phyloP scores from a whole-genome alignment of 306 rosid genomes.

The Quercus berberidifolia region DNA sequence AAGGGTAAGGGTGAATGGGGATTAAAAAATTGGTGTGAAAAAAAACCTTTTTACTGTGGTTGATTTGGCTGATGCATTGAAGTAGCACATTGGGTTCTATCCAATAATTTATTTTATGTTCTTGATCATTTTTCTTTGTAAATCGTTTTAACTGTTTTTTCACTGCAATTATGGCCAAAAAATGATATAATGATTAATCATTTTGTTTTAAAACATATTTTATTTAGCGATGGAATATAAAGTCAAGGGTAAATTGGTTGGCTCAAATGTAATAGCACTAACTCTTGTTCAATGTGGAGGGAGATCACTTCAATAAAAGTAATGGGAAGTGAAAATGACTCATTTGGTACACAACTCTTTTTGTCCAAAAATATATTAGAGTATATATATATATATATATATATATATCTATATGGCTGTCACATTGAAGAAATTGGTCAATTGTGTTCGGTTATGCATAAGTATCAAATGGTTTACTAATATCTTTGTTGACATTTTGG shows the following conservation, averaged over 20 bases:
- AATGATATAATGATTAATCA: neutral
- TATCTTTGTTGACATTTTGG: neutral
- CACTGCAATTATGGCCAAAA: neutral
- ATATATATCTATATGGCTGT: neutral
- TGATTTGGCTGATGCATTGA: slow-evolving; percentile 9
- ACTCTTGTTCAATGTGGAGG: neutral
- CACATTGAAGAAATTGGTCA: neutral
- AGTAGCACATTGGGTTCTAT: slow-evolving; percentile 1
- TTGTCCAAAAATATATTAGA: neutral
- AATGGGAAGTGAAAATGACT: neutral
- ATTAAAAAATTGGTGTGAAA: neutral
- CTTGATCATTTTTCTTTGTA: too few relatives aligned
- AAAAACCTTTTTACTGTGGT: slow-evolving; percentile 8
- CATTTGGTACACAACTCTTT: neutral
- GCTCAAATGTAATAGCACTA: neutral
- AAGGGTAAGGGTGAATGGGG: slow-evolving; percentile 5
- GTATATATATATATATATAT: too few relatives aligned
- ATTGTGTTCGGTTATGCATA: neutral
- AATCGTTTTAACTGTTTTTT: neutral
- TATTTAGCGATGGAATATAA: too few relatives aligned
- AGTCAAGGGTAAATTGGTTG: too few relatives aligned
- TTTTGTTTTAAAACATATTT: too few relatives aligned
- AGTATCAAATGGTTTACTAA: neutral
- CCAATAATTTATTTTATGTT: too few relatives aligned
- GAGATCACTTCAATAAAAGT: neutral